phyloP scores from a whole-genome alignment of 1,284 basidiomycete species.

The Fistulinella staudtii region DNA sequence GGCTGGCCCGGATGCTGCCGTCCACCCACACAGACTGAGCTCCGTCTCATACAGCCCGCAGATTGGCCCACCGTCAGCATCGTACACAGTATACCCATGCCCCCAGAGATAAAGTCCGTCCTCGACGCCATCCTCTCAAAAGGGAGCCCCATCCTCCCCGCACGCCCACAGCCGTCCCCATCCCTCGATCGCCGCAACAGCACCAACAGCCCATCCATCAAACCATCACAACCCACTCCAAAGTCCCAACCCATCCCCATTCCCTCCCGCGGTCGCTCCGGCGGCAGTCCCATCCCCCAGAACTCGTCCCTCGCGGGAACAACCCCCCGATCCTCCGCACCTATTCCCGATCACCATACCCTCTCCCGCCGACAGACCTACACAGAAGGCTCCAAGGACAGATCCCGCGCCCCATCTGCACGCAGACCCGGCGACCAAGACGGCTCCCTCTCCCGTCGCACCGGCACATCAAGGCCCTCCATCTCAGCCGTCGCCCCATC shows the following conservation, averaged over 20 bases:
- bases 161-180: conserved; percentile 27
- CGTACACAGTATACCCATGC: conserved; percentile 66
- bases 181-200: conserved; percentile 51
- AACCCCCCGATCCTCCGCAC: conserved; percentile 34
- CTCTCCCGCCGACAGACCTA: conserved; percentile 46
- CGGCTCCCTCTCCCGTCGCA: conserved; percentile 44
- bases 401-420: conserved; percentile 53
- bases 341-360: conserved; percentile 42
- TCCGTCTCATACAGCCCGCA: conserved; percentile 59
- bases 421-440: conserved; percentile 58
- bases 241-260: conserved; percentile 34
- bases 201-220: conserved; percentile 38
- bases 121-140: conserved; percentile 50
- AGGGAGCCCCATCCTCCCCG: conserved; percentile 22
- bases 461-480: conserved; percentile 42
- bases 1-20: conserved; percentile 85
- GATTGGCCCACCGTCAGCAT: conserved; percentile 76
- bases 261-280: conserved; percentile 31
- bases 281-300: conserved; percentile 32
- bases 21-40: conserved; percentile 55
- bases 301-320: conserved; percentile 18
- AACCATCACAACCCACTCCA: conserved; percentile 29
- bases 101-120: conserved; percentile 60
- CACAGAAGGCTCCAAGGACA: conserved; percentile 44
- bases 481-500: conserved; percentile 41